Base-by-base conservation (phyloP, 495 filamentous ascomycete genomes). In the Usnea hakonensis region DNA sequence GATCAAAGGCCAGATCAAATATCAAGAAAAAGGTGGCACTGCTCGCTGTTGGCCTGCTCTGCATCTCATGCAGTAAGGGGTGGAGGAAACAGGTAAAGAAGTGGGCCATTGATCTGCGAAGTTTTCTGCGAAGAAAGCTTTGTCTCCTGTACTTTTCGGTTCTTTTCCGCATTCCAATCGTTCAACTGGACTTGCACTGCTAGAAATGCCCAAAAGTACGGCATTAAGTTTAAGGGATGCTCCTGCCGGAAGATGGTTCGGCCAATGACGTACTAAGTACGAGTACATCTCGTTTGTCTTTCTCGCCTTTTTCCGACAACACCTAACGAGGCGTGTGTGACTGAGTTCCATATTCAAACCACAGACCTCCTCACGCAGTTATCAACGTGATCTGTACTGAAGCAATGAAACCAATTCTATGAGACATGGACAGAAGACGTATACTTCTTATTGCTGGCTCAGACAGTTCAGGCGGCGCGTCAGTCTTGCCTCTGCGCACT, bases 381-480 rank as follows among this genome's bases (percentile, higher is more conserved):
- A 17, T 43, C 58, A 30, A 50, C 5, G 30, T 30, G 30, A 0
- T 19, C 14, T 28, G 26, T 50, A 16, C 23, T 50, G 10, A 50
- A n/a, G 0, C 32, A 55, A 55, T 17, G 3, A 62, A 46, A 19
- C 28, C 7, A 8, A 11, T 40, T 32, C 7, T 8, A 52, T 57
- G 1, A n/a, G 2, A 57, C n/a, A 65, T 68, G 65, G 65, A 74
- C 67, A 71, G 73, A 62, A 78, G 79, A 65, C 77, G 83, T 59
- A 84, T 95, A 46, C 77, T 95, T 37, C 82, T 93, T 32, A 90
- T 95, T 65, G 90, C 90, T 41, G 90, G 90, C 56, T 92, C 89
- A 28, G 90, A 95, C 70, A 87, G 87, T 69, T 93, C 89, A 19
- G 90, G 90, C 62, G 90, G 90, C 74, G 90, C 90, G 89, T 93